Evolutionary conservation across 1,284 basidiomycete species (phyloP).

Genomic region (Megacollybia platyphylla): DNA sequence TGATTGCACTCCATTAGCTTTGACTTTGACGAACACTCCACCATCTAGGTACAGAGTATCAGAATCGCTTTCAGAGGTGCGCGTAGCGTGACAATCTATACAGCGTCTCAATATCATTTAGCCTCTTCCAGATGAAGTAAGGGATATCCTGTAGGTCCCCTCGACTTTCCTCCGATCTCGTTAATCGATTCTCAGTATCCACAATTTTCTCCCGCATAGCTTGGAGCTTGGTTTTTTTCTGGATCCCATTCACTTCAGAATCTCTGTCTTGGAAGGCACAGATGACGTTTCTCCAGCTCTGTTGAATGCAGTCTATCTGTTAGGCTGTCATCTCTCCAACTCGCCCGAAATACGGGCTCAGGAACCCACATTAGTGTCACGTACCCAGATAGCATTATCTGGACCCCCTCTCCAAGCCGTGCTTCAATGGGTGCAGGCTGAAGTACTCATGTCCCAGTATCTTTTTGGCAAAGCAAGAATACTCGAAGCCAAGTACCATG

Average conservation of each 20-base stretch:
- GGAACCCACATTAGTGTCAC: slow-evolving; percentile 11
- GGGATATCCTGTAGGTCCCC: neutral
- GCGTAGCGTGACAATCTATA: no score
- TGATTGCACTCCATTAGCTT: no score
- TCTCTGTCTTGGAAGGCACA: slow-evolving; percentile 19
- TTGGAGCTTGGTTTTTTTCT: slow-evolving; percentile 37
- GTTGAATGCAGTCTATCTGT: slow-evolving; percentile 32
- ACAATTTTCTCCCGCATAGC: slow-evolving; percentile 28
- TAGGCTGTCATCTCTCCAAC: slow-evolving; percentile 31
- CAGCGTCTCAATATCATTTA: neutral
- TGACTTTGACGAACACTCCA: no score
- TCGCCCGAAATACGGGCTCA: slow-evolving; percentile 9
- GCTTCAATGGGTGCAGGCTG: slow-evolving; percentile 42
- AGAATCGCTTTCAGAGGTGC: no score
- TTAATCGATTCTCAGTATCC: slow-evolving; percentile 16
- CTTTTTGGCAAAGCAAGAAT: slow-evolving; percentile 33
- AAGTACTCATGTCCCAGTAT: slow-evolving; percentile 41
- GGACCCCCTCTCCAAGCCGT: slow-evolving; percentile 27
- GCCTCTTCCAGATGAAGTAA: neutral
- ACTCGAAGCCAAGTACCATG: slow-evolving; percentile 30
- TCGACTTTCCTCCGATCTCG: neutral
- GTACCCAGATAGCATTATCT: slow-evolving; percentile 20
- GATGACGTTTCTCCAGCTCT: slow-evolving; percentile 24
- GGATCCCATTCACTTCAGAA: slow-evolving; percentile 24
- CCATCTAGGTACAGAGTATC: no score